Evolutionary conservation across 148 eudicot genomes (phyloP).

Genomic region (Linanthus parryae): DNA sequence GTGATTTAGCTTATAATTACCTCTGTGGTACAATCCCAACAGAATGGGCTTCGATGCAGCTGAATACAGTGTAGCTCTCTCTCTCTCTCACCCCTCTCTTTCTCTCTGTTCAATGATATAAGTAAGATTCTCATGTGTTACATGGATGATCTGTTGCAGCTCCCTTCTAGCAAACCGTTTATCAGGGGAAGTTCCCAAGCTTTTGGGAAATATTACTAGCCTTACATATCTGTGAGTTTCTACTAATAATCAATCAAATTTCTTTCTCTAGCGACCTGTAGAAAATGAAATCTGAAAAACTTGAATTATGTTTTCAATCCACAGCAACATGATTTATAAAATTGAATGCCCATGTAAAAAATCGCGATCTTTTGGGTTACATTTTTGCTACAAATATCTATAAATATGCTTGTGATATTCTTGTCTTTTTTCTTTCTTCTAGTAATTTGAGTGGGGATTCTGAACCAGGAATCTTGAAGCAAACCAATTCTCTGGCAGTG

Average conservation of each 20-base stretch:
- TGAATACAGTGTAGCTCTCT: conserved; percentile 40
- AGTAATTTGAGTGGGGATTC: conserved; percentile 1
- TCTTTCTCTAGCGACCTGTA: conserved; percentile 1
- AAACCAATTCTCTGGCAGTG: conserved; percentile 49
- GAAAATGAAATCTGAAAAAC: background rate
- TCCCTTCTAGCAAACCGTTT: conserved; percentile 60
- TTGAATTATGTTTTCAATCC: background rate
- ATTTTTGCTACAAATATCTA: background rate
- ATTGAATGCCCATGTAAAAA: too few relatives aligned
- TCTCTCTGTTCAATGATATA: background rate
- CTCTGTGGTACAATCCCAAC: conserved; percentile 60
- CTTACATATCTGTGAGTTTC: conserved; percentile 60
- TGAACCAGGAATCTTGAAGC: conserved; percentile 52
- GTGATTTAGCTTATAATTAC: conserved; percentile 72
- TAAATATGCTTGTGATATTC: background rate
- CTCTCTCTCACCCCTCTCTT: conserved; percentile 4
- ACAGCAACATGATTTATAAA: too few relatives aligned
- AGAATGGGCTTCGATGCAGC: conserved; percentile 56
- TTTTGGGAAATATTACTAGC: conserved; percentile 43
- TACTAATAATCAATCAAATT: background rate
- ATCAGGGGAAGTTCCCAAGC: conserved; percentile 61
- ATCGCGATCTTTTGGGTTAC: too few relatives aligned
- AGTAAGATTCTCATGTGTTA: too few relatives aligned
- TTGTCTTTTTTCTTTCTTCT: conserved; percentile 1
- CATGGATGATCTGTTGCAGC: conserved; percentile 33